Evolutionary conservation across 1,139 yeast species (phyloP).

Genomic region (Yamadazyma taylorii): DNA sequence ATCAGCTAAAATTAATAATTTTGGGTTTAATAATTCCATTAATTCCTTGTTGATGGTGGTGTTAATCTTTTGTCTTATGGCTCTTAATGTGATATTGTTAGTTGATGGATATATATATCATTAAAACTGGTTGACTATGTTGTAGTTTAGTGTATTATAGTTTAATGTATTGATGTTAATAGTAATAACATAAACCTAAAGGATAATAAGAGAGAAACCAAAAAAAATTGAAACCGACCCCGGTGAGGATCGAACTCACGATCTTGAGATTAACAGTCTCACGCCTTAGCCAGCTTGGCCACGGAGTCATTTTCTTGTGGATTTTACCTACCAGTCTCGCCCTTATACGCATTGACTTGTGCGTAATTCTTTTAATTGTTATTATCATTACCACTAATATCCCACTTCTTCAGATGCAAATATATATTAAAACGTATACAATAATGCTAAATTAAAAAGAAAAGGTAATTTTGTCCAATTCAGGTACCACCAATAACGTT

Average conservation of each 20-base stretch:
- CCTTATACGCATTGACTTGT: too few relatives aligned
- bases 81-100: conserved; percentile 43
- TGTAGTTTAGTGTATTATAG: too few relatives aligned
- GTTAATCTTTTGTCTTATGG: conserved; percentile 43
- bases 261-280: conserved; percentile 41
- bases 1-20: conserved; percentile 40
- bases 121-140: not conserved
- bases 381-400: too few relatives aligned
- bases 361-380: too few relatives aligned
- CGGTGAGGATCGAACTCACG: conserved; percentile 41
- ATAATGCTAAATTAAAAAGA: conserved; percentile 39
- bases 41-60: conserved; percentile 40
- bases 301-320: conserved; percentile 32
- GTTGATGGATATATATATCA: conserved; percentile 32
- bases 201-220: not conserved
- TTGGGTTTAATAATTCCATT: conserved; percentile 35
- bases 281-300: conserved; percentile 46
- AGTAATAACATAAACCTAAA: too few relatives aligned
- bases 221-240: conserved; percentile 21
- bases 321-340: too few relatives aligned
- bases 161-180: too few relatives aligned
- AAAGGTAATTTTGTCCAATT: conserved; percentile 59
- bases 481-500: conserved; percentile 71
- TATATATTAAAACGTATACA: not conserved
- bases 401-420: too few relatives aligned